Evolutionary conservation across 2,329 filamentous ascomycete genomes (phyloP).

Genomic region (Pseudogymnoascus sp.): DNA sequence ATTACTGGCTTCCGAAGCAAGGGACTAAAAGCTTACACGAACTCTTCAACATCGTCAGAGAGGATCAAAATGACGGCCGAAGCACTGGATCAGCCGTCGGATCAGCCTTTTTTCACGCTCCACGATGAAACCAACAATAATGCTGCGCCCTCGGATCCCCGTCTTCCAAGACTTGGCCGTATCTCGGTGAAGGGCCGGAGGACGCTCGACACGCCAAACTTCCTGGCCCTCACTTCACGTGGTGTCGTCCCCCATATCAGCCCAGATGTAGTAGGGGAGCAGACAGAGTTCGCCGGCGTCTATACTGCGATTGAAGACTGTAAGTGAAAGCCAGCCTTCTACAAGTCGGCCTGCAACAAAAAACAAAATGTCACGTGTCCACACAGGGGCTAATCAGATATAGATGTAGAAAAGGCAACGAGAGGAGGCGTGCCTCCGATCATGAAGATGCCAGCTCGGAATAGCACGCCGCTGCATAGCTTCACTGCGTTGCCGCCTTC

Average conservation of each 20-base stretch:
- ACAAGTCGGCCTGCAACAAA: background rate
- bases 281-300: conserved; percentile 57
- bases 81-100: background rate
- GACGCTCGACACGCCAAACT: conserved; percentile 74
- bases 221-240: conserved; percentile 70
- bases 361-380: background rate
- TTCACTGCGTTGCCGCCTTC: conserved; percentile 67
- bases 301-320: conserved; percentile 91
- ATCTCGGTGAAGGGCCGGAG: conserved; percentile 53
- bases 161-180: conserved; percentile 20
- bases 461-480: conserved; percentile 54
- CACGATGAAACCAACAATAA: background rate
- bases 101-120: background rate
- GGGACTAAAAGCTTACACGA: conserved; percentile 5
- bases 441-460: conserved; percentile 29
- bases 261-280: conserved; percentile 66
- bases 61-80: background rate
- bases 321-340: conserved; percentile 38
- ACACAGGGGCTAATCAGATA: background rate
- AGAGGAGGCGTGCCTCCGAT: conserved; percentile 44
- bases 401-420: conserved; percentile 54
- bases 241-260: conserved; percentile 82
- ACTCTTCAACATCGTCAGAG: background rate
- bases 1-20: background rate
- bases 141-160: background rate